phyloP scores from a whole-genome alignment of 345 rosid genomes.

The Hypericum androsaemum region DNA sequence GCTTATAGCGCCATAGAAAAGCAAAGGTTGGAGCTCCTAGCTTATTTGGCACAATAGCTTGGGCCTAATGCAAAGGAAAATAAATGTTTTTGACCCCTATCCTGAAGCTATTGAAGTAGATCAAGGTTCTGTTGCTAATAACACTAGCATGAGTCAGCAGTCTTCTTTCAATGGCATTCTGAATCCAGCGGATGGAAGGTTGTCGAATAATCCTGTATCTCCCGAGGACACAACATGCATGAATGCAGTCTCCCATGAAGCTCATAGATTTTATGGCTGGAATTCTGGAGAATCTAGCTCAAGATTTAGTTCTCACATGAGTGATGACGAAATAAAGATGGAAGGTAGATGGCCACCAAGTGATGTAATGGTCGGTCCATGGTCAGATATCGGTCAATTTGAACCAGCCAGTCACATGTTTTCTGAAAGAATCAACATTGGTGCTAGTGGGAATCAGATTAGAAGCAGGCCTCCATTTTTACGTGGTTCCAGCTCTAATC shows the following conservation, averaged over 20 bases:
- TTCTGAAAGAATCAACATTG: slow-evolving; percentile 23
- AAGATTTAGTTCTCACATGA: slow-evolving; percentile 27
- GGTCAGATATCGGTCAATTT: slow-evolving; percentile 42
- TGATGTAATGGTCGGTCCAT: slow-evolving; percentile 26
- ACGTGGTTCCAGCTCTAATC: slow-evolving; percentile 46
- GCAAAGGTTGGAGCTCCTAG: slow-evolving; percentile 6
- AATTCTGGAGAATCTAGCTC: slow-evolving; percentile 60
- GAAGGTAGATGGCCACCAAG: slow-evolving; percentile 38
- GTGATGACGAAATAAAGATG: slow-evolving; percentile 35
- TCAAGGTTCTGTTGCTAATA: slow-evolving; percentile 36
- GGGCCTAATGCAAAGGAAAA: slow-evolving; percentile 56
- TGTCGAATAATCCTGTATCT: slow-evolving; percentile 31
- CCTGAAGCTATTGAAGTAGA: slow-evolving; percentile 44
- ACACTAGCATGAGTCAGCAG: slow-evolving; percentile 29
- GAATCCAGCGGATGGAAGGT: slow-evolving; percentile 35
- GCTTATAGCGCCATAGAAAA: no score
- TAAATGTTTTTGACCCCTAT: slow-evolving; percentile 35
- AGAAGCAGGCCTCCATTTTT: slow-evolving; percentile 35
- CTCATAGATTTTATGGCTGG: slow-evolving; percentile 43
- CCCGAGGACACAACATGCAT: slow-evolving; percentile 30
- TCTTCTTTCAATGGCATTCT: slow-evolving; percentile 29
- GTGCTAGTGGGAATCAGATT: slow-evolving; percentile 28
- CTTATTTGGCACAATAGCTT: slow-evolving; percentile 21
- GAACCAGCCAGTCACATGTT: slow-evolving; percentile 26
- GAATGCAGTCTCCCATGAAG: slow-evolving; percentile 29